Percentiles rank a stretch among this genome's conserved stretches.
These are phyloP conservation scores for Cerrena zonata DNA, from an alignment of 1,284 basidiomycete species.

Conservation along the genomic window DNA sequence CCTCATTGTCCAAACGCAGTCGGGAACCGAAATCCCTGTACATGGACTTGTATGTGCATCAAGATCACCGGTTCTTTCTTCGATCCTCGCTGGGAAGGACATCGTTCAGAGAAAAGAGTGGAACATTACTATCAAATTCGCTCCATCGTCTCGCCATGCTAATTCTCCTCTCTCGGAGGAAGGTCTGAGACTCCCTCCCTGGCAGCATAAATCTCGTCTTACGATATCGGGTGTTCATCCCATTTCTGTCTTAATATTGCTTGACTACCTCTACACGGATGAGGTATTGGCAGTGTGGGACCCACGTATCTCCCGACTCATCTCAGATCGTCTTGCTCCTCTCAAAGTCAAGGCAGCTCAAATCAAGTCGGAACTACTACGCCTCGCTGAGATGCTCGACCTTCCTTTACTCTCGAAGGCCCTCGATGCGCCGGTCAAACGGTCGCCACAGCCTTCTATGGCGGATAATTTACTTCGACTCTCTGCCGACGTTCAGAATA, in stretches of 20 bases:
- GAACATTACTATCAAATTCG: constrained; percentile 9
- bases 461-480: constrained; percentile 44
- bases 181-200: constrained; percentile 13
- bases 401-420: constrained; percentile 50
- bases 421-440: constrained; percentile 51
- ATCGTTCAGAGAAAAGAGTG: constrained; percentile 4
- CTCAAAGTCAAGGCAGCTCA: constrained; percentile 33
- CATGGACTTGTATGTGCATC: constrained; percentile 66
- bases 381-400: constrained; percentile 48
- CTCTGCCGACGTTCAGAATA: constrained; percentile 22
- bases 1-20: constrained; percentile 43
- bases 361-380: constrained; percentile 59
- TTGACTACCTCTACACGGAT: constrained; percentile 88
- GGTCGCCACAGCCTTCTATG: constrained; percentile 41
- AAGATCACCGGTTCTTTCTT: constrained; percentile 48
- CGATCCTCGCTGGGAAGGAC: constrained; percentile 35
- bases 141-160: not conserved
- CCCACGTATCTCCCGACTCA: constrained; percentile 47
- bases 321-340: not conserved
- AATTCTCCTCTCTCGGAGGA: constrained; percentile 23
- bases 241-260: constrained; percentile 68
- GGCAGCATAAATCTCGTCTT: constrained; percentile 18
- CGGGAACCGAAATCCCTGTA: constrained; percentile 45
- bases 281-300: constrained; percentile 83
- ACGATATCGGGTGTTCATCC: constrained; percentile 50